These are phyloP conservation scores for Cryphonectria parasitica DNA, from an alignment of 2,329 filamentous ascomycete genomes.

Conservation along the genomic window DNA sequence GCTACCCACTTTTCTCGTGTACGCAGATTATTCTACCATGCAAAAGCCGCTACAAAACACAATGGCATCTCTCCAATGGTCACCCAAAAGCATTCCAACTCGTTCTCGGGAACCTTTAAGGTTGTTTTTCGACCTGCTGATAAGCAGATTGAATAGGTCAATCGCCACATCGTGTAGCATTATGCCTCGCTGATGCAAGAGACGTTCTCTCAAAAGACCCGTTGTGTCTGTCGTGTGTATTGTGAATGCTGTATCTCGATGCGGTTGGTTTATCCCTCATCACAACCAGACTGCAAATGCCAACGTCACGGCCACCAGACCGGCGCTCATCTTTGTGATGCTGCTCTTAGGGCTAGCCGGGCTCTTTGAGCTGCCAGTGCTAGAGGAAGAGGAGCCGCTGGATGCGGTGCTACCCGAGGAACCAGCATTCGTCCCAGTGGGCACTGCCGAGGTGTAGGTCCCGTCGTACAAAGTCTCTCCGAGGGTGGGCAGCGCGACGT, in stretches of 20 bases:
- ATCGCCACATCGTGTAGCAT: neutral
- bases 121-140: neutral
- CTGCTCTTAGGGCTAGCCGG: slow-evolving; percentile 51
- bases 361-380: slow-evolving; percentile 39
- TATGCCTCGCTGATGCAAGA: neutral
- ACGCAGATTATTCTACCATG: slow-evolving; percentile 2
- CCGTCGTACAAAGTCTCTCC: slow-evolving; percentile 53
- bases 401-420: slow-evolving; percentile 36
- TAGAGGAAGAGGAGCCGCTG: slow-evolving; percentile 34
- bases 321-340: slow-evolving; percentile 54
- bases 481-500: slow-evolving; percentile 70
- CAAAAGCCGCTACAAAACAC: neutral
- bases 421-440: slow-evolving; percentile 24
- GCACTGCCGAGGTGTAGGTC: slow-evolving; percentile 28
- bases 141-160: neutral
- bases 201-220: neutral
- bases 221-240: neutral
- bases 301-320: slow-evolving; percentile 54
- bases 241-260: neutral
- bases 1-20: neutral
- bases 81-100: neutral
- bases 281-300: slow-evolving; percentile 56
- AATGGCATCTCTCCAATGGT: neutral
- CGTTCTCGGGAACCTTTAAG: neutral
- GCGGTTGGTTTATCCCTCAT: slow-evolving; percentile 22